phyloP scores from a whole-genome alignment of 2,329 filamentous ascomycete genomes.

The Lasiodiplodia hormozganensis region DNA sequence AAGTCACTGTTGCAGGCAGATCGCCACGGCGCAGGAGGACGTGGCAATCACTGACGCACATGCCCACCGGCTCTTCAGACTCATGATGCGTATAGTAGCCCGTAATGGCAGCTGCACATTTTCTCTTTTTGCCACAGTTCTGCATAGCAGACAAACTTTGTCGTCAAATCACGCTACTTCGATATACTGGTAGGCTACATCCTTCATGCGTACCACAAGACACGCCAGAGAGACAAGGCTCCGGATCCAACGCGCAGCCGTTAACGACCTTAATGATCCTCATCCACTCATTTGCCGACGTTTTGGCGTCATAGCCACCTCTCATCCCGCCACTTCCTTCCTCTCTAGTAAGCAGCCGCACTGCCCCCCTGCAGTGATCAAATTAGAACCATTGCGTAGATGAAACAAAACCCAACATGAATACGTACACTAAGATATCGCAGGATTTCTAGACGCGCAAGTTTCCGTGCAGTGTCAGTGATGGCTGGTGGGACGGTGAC shows the following conservation, averaged over 20 bases:
- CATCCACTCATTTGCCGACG: not conserved
- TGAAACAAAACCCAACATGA: not conserved
- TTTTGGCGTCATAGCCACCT: not conserved
- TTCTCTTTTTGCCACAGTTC: not conserved
- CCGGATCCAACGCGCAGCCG: not conserved
- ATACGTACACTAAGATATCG: not conserved
- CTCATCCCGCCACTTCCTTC: not conserved
- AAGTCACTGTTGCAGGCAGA: not conserved
- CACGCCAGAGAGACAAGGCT: not conserved
- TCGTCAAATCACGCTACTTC: not conserved
- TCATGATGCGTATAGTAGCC: not conserved
- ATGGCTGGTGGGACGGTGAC: not conserved
- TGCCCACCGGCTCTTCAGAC: not conserved
- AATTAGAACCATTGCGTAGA: not conserved
- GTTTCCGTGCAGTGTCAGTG: not conserved
- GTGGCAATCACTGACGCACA: not conserved
- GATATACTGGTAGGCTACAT: not conserved
- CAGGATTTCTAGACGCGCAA: not conserved
- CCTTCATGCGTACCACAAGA: not conserved
- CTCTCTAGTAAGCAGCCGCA: conserved; percentile 7
- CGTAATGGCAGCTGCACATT: not conserved
- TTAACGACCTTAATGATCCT: conserved; percentile 9
- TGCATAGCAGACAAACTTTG: not conserved
- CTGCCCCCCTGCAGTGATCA: not conserved
- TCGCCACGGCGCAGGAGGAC: not conserved